Base-by-base conservation (phyloP, 257 asterid species). In the Solanum phureja region DNA sequence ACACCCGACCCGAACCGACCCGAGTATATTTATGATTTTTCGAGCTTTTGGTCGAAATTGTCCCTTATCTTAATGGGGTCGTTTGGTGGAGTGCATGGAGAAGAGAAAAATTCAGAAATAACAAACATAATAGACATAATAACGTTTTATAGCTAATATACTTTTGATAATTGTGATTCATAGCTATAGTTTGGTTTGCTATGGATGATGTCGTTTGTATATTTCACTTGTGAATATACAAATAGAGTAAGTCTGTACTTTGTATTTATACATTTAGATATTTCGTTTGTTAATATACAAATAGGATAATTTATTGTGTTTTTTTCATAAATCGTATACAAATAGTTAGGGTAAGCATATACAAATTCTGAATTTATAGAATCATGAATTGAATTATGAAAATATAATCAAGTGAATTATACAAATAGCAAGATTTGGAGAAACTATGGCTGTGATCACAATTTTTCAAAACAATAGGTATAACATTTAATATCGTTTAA, bases 391-490 rank as follows among this genome's bases (percentile, higher is more conserved):
- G 10, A 56, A 56, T 16, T 56, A 56, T 56, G 0, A 7, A 18
- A 6, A 56, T 18, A 56, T 7, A 56, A 7, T 18, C 10, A 56
- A 0, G 4, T 56, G 23, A 56, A 56, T 56, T 56, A 56, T 18
- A 19, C 62, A 56, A 56, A 56, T 56, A 18, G 23, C 62, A 56
- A 56, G 2, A 56, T 18, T 56, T 56, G 62, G n/a, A 18, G n/a
- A 56, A 56, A 56, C 4, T 18, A 0, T 18, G 23, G 62, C 0
- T 18, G 10, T 56, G 62, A 18, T 56, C 62, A 56, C 62, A 56
- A 0, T 2, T 18, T 52, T 56, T 0, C 10, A 56, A 56, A 56
- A 18, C 62, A 56, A 52, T 6, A 52, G 4, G 0, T 18, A 52
- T 52, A 52, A 52, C n/a, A 52, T 52, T 18, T 56, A 56, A 56